Conservation (phyloP, 1,139 yeast species). For the Arxiozyma bovina region DNA sequence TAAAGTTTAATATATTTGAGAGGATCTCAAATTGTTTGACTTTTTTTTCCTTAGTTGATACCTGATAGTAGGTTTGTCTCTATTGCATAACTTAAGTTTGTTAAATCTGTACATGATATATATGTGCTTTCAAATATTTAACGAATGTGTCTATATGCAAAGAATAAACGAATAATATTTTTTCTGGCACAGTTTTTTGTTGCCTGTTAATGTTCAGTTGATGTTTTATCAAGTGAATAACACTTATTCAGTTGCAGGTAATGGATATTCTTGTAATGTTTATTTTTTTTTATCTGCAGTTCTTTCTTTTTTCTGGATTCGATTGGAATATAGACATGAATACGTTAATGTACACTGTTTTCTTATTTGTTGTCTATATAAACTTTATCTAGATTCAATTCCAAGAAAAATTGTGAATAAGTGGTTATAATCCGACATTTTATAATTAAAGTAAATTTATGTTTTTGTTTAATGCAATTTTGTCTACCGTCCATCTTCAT, state of each 20-base stretch:
- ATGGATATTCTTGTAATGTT: background rate
- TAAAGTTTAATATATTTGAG: background rate
- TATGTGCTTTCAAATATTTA: conserved; percentile 16
- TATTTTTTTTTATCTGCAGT: background rate
- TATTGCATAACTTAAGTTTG: conserved; percentile 37
- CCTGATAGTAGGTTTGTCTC: background rate
- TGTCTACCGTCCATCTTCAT: no score
- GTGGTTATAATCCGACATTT: background rate
- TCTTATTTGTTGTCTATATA: background rate
- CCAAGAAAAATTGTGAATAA: background rate
- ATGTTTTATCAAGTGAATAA: conserved; percentile 1
- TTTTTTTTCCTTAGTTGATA: background rate
- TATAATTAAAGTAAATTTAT: no score
- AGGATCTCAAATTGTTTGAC: background rate
- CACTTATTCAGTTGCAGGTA: background rate
- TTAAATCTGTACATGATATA: conserved; percentile 17
- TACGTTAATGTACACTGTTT: background rate
- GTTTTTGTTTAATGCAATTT: no score
- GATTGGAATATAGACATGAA: background rate
- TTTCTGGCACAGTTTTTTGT: background rate
- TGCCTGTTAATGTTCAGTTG: background rate
- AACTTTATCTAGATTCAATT: background rate
- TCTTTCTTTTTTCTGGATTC: background rate
- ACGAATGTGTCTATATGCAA: conserved; percentile 41
- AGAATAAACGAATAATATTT: conserved; percentile 17